phyloP scores from a whole-genome alignment of 345 rosid genomes.

The Populus tremula region DNA sequence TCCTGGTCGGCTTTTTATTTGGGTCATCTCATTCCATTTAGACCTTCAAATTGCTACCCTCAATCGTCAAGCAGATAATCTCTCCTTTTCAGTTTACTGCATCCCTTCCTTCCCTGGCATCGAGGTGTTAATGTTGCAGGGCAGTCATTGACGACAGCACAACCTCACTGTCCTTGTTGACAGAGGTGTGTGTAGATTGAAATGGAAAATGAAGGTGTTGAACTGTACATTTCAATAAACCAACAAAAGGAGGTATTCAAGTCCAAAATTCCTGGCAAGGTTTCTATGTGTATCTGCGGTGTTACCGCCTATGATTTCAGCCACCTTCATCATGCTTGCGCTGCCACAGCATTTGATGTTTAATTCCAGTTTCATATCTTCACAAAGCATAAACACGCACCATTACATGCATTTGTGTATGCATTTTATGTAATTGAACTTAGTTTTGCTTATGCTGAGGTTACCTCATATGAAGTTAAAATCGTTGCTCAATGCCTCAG shows the following conservation, averaged over 20 bases:
- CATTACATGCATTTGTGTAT: background rate
- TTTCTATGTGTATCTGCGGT: conserved; percentile 79
- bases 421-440: background rate
- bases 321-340: conserved; percentile 89
- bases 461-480: background rate
- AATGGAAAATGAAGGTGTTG: conserved; percentile 31
- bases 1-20: background rate
- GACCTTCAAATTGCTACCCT: background rate
- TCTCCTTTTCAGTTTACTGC: background rate
- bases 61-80: background rate
- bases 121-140: background rate
- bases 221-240: conserved; percentile 65
- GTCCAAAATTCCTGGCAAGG: conserved; percentile 50
- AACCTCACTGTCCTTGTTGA: background rate
- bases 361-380: conserved; percentile 49
- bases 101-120: background rate
- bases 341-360: conserved; percentile 75
- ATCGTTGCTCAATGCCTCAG: background rate
- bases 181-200: background rate
- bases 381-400: background rate
- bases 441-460: background rate
- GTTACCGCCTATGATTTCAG: conserved; percentile 84
- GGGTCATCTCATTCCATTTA: background rate
- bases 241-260: conserved; percentile 53
- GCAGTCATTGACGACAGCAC: background rate